These are phyloP conservation scores for Termitomyces sp. DNA, from an alignment of 768 basidiomycete genomes.

Conservation along the genomic window DNA sequence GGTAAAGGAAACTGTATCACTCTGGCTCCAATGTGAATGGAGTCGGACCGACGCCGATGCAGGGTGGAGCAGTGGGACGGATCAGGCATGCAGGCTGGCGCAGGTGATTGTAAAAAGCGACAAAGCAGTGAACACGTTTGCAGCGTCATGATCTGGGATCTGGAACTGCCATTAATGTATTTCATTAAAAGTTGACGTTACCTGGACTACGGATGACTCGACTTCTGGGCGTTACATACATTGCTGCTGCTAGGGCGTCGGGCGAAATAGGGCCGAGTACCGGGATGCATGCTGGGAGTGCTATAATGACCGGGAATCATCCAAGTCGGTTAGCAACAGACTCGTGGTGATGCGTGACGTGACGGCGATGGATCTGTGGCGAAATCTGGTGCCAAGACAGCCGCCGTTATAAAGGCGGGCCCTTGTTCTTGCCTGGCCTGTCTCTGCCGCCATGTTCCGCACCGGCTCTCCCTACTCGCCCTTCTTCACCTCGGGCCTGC, in stretches of 20 bases:
- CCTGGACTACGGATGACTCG: neutral
- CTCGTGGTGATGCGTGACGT: no score
- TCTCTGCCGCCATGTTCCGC: constrained; percentile 35
- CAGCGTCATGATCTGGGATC: no score
- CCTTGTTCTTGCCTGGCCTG: neutral
- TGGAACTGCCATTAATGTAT: neutral
- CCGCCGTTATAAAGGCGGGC: no score
- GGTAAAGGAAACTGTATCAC: no score
- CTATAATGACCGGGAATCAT: no score
- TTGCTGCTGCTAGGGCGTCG: no score
- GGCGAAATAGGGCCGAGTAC: no score
- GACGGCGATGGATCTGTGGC: constrained; percentile 3
- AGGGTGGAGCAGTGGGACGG: neutral
- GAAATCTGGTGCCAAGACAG: neutral
- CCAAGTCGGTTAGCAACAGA: no score
- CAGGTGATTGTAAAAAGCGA: neutral
- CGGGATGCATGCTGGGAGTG: no score
- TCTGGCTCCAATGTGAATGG: no score
- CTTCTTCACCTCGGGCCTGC: constrained; percentile 62
- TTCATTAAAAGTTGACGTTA: neutral
- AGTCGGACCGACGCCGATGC: neutral
- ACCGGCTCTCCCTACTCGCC: constrained; percentile 54
- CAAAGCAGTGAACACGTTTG: neutral
- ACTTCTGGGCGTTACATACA: neutral
- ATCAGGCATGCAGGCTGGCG: no score